A percentile compares a stretch with the other conserved stretches of the same genome.
These are phyloP conservation scores for Cucumis cinereus DNA, from an alignment of 306 rosid genomes.

Conservation along the genomic window DNA sequence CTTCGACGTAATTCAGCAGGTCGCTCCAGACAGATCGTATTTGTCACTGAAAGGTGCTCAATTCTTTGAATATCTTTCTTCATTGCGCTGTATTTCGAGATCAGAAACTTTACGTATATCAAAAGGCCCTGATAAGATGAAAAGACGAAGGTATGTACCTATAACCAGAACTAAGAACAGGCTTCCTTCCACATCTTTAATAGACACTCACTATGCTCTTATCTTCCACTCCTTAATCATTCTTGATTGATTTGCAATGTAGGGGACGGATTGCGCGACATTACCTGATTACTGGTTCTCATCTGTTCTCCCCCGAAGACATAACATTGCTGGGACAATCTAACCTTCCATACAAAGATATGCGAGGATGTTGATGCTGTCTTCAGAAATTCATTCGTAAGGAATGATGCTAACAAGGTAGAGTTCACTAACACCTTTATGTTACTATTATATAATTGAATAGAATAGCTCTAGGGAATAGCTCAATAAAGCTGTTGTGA, in stretches of 20 bases:
- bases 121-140: constrained; percentile 23
- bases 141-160: constrained; percentile 45
- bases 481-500: neutral
- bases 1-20: constrained; percentile 27
- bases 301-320: constrained; percentile 48
- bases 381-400: constrained; percentile 12
- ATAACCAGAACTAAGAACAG: neutral
- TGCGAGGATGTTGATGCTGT: constrained; percentile 4
- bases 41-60: constrained; percentile 32
- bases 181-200: constrained; percentile 7
- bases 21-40: constrained; percentile 43
- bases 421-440: constrained; percentile 8
- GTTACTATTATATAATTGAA: neutral
- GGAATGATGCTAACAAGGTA: constrained; percentile 16
- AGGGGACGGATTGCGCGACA: constrained; percentile 53
- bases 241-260: constrained; percentile 17
- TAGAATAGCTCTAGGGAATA: neutral
- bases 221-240: constrained; percentile 7
- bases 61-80: constrained; percentile 55
- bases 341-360: constrained; percentile 23
- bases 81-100: constrained; percentile 59
- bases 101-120: constrained; percentile 53
- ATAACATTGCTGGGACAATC: constrained; percentile 43
- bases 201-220: neutral
- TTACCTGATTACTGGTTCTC: constrained; percentile 47